Base-by-base conservation (phyloP, 1,284 basidiomycete species). In the Trichosporon asahii region DNA sequence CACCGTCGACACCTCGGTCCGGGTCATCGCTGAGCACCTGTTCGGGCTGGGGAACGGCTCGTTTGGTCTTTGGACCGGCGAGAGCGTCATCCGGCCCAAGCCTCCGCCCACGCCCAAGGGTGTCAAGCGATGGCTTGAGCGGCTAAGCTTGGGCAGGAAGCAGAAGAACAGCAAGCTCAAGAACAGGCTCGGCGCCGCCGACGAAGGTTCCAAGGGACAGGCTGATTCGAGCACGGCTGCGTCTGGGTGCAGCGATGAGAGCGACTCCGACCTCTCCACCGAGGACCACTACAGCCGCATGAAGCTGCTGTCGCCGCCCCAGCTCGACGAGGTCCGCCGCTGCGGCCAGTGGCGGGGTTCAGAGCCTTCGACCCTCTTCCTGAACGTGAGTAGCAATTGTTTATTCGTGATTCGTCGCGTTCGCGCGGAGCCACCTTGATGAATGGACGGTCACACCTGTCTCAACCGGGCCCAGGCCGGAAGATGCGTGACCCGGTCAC, bases 271-370 rank as follows among this genome's bases (percentile, higher is more conserved):
- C 37, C 65, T 61, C 33, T 61, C 61, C 60, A 55, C 46, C 21
- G 67, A 70, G 63, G 67, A 61, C 40, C 64, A 69, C 18, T 68
- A 55, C 49, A n/a, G 15, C 3, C 23, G 33, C 5, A 73, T 73
- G 46, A 25, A 66, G 14, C 27, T 53, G 3, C 64, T 73, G 25
- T 64, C 31, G 9, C 5, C 31, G 12, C 65, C 72, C 12, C 71
- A 80, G 72, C 65, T 78, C 3, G 74, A 53, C 8, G 73, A 76
- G 55, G 68, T 78, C 21, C 73, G 65, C 46, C 60, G 60, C 18
- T 76, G 69, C 37, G 77, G 77, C 0, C 67, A 73, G 55, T 78
- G 77, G 77, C 74, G 74, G 2, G 67, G 65, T 0, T 60, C 69
- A 3, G 27, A 70, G 57, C 77, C 77, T 0, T 73, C 72, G 60